These are phyloP conservation scores for Blastocystis sp. DNA, from an alignment of 352 stramenopile species.

Conservation along the genomic window DNA sequence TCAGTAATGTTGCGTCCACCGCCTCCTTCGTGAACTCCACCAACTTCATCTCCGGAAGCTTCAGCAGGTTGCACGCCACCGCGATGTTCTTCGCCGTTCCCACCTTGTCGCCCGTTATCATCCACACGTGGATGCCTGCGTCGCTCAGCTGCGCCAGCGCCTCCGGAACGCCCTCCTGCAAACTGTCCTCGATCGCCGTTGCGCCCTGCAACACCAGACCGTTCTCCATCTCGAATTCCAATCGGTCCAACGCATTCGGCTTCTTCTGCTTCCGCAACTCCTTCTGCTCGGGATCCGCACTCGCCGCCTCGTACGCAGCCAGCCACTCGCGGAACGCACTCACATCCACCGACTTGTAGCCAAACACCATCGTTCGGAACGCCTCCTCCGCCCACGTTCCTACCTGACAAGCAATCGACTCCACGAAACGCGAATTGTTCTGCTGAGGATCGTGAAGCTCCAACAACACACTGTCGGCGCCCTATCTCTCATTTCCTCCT, in stretches of 20 bases:
- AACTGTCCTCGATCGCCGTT: slow-evolving; percentile 87
- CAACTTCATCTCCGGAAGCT: slow-evolving; percentile 63
- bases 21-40: slow-evolving; percentile 31
- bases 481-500: slow-evolving; percentile 60
- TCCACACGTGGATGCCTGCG: slow-evolving; percentile 94
- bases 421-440: slow-evolving; percentile 62
- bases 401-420: slow-evolving; percentile 66
- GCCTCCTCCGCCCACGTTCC: slow-evolving; percentile 74
- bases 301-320: not conserved
- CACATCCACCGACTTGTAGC: slow-evolving; percentile 62
- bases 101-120: slow-evolving; percentile 96
- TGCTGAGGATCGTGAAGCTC: slow-evolving; percentile 62
- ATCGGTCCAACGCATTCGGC: slow-evolving; percentile 58
- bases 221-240: slow-evolving; percentile 65
- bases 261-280: not conserved
- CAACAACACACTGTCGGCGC: slow-evolving; percentile 75
- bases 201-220: slow-evolving; percentile 79
- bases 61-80: slow-evolving; percentile 86
- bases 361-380: slow-evolving; percentile 74
- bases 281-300: slow-evolving; percentile 21
- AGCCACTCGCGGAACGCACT: slow-evolving; percentile 69
- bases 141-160: slow-evolving; percentile 83
- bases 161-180: slow-evolving; percentile 86
- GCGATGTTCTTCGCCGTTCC: slow-evolving; percentile 95
- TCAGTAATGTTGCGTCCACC: slow-evolving; percentile 15